These are phyloP conservation scores for Fusarium proliferatum DNA, from an alignment of 2,329 filamentous ascomycete genomes.

Conservation along the genomic window DNA sequence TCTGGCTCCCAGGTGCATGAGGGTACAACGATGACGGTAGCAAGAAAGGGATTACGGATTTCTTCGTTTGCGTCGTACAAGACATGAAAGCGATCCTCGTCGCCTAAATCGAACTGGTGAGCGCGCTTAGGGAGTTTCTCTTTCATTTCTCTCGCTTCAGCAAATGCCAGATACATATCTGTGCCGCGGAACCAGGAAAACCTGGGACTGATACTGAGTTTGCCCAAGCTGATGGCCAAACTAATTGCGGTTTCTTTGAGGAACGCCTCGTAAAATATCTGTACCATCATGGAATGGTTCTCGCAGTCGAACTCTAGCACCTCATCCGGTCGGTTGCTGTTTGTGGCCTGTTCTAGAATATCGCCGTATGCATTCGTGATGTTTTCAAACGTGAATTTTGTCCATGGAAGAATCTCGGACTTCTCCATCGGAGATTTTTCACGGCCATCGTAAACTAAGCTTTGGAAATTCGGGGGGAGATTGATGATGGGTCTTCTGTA, in stretches of 20 bases:
- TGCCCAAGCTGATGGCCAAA: not conserved
- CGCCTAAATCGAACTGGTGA: not conserved
- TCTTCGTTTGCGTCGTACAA: not conserved
- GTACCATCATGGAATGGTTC: not conserved
- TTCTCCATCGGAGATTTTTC: not conserved
- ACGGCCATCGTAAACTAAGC: too few species aligned
- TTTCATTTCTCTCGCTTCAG: not conserved
- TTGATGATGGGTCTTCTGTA: not conserved
- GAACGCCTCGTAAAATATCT: not conserved
- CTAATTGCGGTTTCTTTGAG: not conserved
- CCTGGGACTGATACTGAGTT: accelerated
- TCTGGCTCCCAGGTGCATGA: not conserved
- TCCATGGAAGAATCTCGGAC: not conserved
- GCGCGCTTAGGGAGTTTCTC: not conserved
- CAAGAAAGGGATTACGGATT: not conserved
- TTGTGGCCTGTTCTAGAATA: not conserved
- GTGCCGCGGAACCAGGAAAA: not conserved
- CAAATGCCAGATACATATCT: not conserved
- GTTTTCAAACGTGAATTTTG: not conserved
- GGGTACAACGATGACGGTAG: not conserved
- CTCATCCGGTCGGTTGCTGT: not conserved
- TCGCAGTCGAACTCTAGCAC: not conserved
- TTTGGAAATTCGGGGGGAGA: not conserved
- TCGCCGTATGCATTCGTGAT: not conserved
- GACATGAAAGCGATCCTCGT: not conserved